Percentiles rank a stretch among this genome's conserved stretches.
Evolutionary conservation across 2,329 filamentous ascomycete species (phyloP).

Genomic region (Colletotrichum sp.): DNA sequence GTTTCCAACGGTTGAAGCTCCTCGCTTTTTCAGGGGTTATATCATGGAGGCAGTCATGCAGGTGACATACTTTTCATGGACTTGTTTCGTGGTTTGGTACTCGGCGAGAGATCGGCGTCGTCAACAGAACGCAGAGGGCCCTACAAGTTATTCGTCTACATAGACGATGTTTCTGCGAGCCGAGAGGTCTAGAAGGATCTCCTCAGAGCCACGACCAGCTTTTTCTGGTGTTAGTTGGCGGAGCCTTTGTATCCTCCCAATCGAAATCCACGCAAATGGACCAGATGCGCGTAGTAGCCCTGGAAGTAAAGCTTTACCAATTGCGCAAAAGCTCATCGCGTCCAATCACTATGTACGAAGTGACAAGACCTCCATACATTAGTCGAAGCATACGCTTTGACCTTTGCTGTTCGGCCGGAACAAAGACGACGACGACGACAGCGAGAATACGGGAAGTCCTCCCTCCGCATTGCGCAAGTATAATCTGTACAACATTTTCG

Average conservation of each 20-base stretch:
- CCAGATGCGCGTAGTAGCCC: not conserved
- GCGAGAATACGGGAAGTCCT: not conserved
- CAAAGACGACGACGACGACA: not conserved
- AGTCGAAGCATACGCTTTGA: not conserved
- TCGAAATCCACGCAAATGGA: not conserved
- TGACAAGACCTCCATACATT: not conserved
- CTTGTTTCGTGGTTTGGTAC: conserved; percentile 9
- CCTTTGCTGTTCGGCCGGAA: not conserved
- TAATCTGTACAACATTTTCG: not conserved
- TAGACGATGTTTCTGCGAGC: not conserved
- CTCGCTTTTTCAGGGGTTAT: conserved; percentile 31
- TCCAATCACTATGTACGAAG: not conserved
- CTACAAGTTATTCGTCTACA: not conserved
- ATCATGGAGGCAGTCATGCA: conserved; percentile 20
- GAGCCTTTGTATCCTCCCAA: not conserved
- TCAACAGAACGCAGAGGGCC: not conserved
- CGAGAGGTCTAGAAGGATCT: not conserved
- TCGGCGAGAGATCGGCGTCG: not conserved
- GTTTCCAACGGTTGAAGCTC: conserved; percentile 33
- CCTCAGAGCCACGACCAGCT: not conserved
- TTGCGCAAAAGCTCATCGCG: not conserved
- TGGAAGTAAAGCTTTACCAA: not conserved
- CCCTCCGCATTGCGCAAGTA: not conserved
- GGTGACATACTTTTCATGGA: conserved; percentile 14
- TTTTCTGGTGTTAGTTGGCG: not conserved